phyloP scores from a whole-genome alignment of 164 flowering plant species.

The Cinnamomum micranthum region DNA sequence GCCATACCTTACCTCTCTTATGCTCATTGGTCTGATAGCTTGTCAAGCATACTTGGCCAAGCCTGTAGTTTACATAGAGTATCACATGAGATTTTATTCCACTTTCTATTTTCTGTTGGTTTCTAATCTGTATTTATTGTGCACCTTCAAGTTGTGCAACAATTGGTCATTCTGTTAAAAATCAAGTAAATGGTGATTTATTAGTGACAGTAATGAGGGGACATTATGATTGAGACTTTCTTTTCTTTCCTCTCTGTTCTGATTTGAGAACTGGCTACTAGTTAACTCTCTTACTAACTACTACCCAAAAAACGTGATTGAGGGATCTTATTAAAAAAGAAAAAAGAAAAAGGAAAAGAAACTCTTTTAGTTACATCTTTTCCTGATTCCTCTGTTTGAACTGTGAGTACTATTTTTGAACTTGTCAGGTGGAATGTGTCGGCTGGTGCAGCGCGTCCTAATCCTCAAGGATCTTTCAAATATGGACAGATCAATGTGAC shows the following conservation, averaged over 20 bases:
- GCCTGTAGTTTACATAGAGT: not conserved
- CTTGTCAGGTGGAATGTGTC: constrained; percentile 77
- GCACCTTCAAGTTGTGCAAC: too few species aligned
- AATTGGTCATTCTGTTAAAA: too few species aligned
- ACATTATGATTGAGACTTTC: not conserved
- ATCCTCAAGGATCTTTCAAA: constrained; percentile 93
- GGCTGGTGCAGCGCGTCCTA: constrained; percentile 97
- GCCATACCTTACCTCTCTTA: not conserved
- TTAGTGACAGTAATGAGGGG: too few species aligned
- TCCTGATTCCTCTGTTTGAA: not conserved
- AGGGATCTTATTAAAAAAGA: too few species aligned
- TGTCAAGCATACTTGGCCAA: not conserved
- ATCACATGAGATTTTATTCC: not conserved
- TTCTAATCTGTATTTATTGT: too few species aligned
- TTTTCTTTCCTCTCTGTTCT: not conserved
- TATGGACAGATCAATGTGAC: constrained; percentile 93
- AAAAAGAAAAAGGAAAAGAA: not conserved
- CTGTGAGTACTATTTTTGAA: not conserved
- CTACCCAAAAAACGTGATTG: too few species aligned
- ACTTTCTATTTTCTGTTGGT: too few species aligned
- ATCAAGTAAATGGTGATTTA: not conserved
- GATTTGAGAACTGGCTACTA: not conserved
- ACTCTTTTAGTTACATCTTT: too few species aligned
- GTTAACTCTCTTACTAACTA: too few species aligned
- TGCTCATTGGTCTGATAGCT: not conserved